Conservation (phyloP, 257 asterid species). For the Leptodermis oblonga region DNA sequence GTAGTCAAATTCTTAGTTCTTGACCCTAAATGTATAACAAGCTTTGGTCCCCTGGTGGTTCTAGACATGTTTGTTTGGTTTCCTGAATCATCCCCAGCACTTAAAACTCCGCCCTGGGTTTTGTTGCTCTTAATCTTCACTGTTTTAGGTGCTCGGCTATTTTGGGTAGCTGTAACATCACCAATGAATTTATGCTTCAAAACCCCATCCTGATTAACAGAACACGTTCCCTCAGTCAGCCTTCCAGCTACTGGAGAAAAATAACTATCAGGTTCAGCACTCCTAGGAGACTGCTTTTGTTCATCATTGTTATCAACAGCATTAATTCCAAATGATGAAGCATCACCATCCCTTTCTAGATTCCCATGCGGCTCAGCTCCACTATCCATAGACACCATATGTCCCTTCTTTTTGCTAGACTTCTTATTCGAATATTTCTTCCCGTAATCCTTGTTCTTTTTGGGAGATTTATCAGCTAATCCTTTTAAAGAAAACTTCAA, state of each 20-base stretch:
- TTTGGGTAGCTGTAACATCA: constrained; percentile 44
- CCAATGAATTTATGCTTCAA: constrained; percentile 47
- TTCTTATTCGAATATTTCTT: constrained; percentile 71
- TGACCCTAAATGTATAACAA: constrained; percentile 87
- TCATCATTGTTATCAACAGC: constrained; percentile 34
- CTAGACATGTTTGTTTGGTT: constrained; percentile 36
- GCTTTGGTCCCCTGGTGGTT: constrained; percentile 65
- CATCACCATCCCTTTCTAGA: constrained; percentile 34
- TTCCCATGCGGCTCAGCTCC: constrained; percentile 32
- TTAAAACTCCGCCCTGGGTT: constrained; percentile 34
- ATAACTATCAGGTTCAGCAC: constrained; percentile 40
- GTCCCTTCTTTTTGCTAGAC: constrained; percentile 55
- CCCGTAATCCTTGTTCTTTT: constrained; percentile 60
- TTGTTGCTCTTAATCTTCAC: constrained; percentile 60
- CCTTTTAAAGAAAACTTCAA: constrained; percentile 84
- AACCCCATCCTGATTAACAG: constrained; percentile 42
- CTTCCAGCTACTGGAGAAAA: constrained; percentile 56
- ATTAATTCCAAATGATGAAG: constrained; percentile 31
- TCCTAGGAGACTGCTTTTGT: constrained; percentile 28
- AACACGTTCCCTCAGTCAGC: constrained; percentile 41
- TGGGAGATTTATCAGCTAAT: constrained; percentile 63
- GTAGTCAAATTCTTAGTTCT: constrained; percentile 48
- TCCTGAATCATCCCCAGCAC: constrained; percentile 44
- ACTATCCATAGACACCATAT: constrained; percentile 34
- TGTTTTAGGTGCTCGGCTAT: constrained; percentile 49